Percentiles rank a stretch among this genome's conserved stretches.
Conservation (phyloP, 2,329 filamentous ascomycete species). For the Talaromyces sp. region DNA sequence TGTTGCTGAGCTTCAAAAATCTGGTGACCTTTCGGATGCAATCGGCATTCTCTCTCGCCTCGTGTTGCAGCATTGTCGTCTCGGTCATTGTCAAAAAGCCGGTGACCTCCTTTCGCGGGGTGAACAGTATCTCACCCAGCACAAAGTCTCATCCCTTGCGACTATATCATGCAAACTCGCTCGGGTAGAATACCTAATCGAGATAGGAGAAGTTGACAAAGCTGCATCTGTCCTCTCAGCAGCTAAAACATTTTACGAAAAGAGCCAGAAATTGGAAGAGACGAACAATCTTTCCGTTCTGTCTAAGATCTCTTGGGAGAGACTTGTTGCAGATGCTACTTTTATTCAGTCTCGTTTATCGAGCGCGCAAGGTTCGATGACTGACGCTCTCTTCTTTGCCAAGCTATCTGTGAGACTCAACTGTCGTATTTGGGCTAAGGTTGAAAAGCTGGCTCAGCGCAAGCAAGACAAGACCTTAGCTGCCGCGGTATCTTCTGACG, state of each 20-base stretch:
- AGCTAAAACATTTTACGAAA: conserved; percentile 37
- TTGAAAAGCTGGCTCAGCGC: conserved; percentile 49
- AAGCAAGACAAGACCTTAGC: conserved; percentile 34
- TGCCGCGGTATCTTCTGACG: conserved; percentile 28
- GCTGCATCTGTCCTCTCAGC: conserved; percentile 46
- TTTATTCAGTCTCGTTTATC: conserved; percentile 68
- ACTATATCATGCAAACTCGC: conserved; percentile 66
- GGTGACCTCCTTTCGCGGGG: conserved; percentile 61
- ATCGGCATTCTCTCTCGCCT: conserved; percentile 51
- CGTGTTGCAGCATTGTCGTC: conserved; percentile 58
- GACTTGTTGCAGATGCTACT: conserved; percentile 61
- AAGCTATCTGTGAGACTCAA: conserved; percentile 54
- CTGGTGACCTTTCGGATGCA: conserved; percentile 40
- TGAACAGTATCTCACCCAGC: conserved; percentile 51
- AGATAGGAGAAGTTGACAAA: conserved; percentile 66
- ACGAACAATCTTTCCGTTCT: conserved; percentile 38
- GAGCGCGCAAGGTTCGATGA: conserved; percentile 56
- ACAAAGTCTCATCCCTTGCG: conserved; percentile 48
- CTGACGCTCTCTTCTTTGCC: conserved; percentile 51
- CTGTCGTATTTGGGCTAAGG: conserved; percentile 54
- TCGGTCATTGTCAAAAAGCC: conserved; percentile 65
- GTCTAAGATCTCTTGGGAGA: conserved; percentile 52
- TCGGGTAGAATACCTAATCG: conserved; percentile 73
- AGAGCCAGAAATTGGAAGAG: conserved; percentile 32
- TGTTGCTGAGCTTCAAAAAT: conserved; percentile 50